Base-by-base conservation (phyloP, 345 rosid species). In the Balakata baccata region DNA sequence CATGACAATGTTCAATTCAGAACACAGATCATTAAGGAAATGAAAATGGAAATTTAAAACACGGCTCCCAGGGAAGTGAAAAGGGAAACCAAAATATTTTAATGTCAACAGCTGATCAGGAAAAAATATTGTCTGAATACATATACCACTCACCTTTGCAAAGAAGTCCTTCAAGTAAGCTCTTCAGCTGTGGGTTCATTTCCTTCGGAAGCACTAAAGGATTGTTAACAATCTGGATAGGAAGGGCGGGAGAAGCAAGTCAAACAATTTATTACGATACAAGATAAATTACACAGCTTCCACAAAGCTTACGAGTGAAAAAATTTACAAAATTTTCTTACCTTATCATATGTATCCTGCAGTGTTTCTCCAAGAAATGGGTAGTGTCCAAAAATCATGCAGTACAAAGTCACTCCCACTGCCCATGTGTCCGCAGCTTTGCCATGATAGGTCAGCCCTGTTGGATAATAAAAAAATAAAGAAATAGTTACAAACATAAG, bases 371-470 rank as follows among this genome's bases (percentile, higher is more conserved):
- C 98, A 3, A 93, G 93, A 83, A 91, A 96, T 46, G 99, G 99
- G 83, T 91, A 93, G 50, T 86, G 79, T 68, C 98, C 99, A 45
- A 85, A 71, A 65, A 93, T 78, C 98, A 96, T 90, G 77, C 85
- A 85, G 85, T 93, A 93, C 85, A 96, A 83, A 73, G 97, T 89
- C 75, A 95, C 92, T 76, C 98, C 99, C 61, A 92, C 86, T 6
- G 97, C 99, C 99, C 99, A 95, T 51, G 94, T 91, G 83, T 95
- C 99, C 18, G 99, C 98, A 74, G 87, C 90, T 87, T 79, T 91
- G 74, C 99, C 98, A 64, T 77, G 88, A 70, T 95, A 95, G 12
- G 94, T 91, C 80, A 85, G 74, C 77, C 98, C 99, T 92, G 90
- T 80, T 64, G 38, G 53, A 62, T 52, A 76, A 66, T 22, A 14